Conservation (phyloP, 2,329 filamentous ascomycete species). For the Mycocentrospora acerina region DNA sequence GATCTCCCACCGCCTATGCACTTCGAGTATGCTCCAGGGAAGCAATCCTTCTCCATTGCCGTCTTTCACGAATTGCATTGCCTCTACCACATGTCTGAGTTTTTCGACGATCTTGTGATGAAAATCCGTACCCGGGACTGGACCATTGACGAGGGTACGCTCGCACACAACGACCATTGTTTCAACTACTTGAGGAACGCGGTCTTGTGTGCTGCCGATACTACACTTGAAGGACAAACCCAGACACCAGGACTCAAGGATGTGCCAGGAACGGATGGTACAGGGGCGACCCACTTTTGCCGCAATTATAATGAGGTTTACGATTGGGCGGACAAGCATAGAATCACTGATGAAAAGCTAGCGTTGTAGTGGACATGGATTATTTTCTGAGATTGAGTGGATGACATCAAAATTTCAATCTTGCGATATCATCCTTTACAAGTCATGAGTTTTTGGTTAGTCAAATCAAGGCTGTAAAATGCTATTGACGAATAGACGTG, state of each 20-base stretch:
- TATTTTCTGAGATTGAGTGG: too few relatives aligned
- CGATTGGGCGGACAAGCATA: constrained; percentile 8
- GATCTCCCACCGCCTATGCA: constrained; percentile 19
- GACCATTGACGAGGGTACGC: constrained; percentile 12
- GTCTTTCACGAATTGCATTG: constrained; percentile 24
- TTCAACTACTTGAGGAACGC: constrained; percentile 31
- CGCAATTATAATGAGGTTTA: constrained; percentile 18
- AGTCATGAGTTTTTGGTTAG: too few relatives aligned
- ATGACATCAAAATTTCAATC: too few relatives aligned
- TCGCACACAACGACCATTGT: constrained; percentile 32
- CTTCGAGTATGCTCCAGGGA: constrained; percentile 6
- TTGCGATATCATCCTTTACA: too few relatives aligned
- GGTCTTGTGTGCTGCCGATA: constrained; percentile 27
- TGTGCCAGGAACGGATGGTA: constrained; percentile 18
- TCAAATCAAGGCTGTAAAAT: too few relatives aligned
- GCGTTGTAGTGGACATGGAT: too few relatives aligned
- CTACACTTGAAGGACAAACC: constrained; percentile 25
- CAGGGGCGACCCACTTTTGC: constrained; percentile 20
- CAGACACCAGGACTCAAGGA: constrained; percentile 6
- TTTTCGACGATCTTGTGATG: constrained; percentile 15
- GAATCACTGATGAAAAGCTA: constrained; percentile 2
- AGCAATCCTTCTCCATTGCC: constrained; percentile 14
- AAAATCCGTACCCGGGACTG: constrained; percentile 18
- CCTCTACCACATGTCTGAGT: constrained; percentile 15
- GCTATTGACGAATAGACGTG: too few relatives aligned